These are phyloP conservation scores for Harringtonia lauricola DNA, from an alignment of 2,329 filamentous ascomycete genomes.

Conservation along the genomic window DNA sequence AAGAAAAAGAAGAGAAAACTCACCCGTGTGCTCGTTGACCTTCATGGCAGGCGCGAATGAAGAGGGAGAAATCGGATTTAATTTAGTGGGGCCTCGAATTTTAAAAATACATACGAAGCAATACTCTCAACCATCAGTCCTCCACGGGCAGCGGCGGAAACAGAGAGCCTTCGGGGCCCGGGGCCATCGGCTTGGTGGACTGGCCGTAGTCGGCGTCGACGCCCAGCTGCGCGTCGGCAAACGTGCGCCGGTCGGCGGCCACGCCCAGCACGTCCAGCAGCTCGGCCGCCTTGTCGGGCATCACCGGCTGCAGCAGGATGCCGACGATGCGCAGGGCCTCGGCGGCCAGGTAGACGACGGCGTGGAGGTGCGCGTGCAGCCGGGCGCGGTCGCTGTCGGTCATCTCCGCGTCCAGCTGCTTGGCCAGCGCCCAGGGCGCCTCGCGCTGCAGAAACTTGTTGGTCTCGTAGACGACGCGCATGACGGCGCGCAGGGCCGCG, in stretches of 20 bases:
- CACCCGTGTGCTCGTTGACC: slow-evolving; percentile 27
- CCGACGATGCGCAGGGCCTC: slow-evolving; percentile 71
- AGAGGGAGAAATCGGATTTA: background rate
- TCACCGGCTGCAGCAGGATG: slow-evolving; percentile 83
- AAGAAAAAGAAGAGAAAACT: slow-evolving; percentile 1
- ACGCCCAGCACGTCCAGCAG: slow-evolving; percentile 75
- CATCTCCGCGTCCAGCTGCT: slow-evolving; percentile 23
- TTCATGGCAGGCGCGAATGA: slow-evolving; percentile 4
- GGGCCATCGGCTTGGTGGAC: slow-evolving; percentile 20
- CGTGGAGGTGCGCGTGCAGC: slow-evolving; percentile 29
- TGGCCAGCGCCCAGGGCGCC: slow-evolving; percentile 56
- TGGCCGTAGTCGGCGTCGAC: slow-evolving; percentile 61
- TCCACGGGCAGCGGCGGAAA: slow-evolving; percentile 41
- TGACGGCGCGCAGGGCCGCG: slow-evolving; percentile 53
- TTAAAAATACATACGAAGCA: too few relatives aligned
- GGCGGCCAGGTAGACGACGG: slow-evolving; percentile 56
- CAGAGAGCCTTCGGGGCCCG: slow-evolving; percentile 28
- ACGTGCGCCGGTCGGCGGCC: slow-evolving; percentile 43
- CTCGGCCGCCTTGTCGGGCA: slow-evolving; percentile 64
- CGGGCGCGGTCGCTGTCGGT: too few relatives aligned
- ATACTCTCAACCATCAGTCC: slow-evolving; percentile 13
- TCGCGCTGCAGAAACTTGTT: slow-evolving; percentile 56
- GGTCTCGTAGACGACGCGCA: slow-evolving; percentile 51
- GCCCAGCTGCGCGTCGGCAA: slow-evolving; percentile 50
- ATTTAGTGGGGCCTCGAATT: too few relatives aligned